Percentiles rank a stretch among this genome's conserved stretches.
These are phyloP conservation scores for Rhodotorula graminis DNA, from an alignment of 768 basidiomycete species.

Conservation along the genomic window DNA sequence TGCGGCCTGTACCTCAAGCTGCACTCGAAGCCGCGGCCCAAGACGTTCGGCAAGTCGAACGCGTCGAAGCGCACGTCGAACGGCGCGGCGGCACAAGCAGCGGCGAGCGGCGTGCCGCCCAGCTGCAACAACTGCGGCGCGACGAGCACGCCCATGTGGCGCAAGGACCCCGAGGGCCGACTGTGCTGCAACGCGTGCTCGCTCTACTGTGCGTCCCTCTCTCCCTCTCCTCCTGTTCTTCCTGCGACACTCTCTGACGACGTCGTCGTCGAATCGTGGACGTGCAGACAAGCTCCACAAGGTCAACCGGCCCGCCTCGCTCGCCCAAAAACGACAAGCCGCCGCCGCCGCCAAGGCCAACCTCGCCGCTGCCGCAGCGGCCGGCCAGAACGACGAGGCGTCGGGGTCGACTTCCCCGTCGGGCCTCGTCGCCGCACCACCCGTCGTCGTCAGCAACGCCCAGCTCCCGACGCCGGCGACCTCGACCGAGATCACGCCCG, in stretches of 20 bases:
- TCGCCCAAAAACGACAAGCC: constrained; percentile 29
- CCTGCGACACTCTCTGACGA: neutral
- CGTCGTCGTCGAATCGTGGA: too few relatives aligned
- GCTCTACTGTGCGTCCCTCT: constrained; percentile 54
- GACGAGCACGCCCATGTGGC: constrained; percentile 73
- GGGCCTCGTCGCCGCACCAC: neutral
- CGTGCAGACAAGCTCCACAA: constrained; percentile 37
- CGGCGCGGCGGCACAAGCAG: constrained; percentile 33
- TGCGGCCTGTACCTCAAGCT: constrained; percentile 96
- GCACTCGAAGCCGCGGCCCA: constrained; percentile 87
- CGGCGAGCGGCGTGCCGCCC: constrained; percentile 29
- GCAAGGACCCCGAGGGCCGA: constrained; percentile 72
- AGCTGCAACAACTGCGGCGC: constrained; percentile 76
- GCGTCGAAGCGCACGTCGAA: constrained; percentile 46
- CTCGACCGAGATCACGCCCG: neutral
- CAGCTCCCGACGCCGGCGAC: neutral
- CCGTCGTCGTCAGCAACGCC: neutral
- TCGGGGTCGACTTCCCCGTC: neutral
- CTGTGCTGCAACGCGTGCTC: constrained; percentile 87
- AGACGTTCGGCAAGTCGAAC: constrained; percentile 92
- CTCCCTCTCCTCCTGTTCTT: too few relatives aligned
- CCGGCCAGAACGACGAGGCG: neutral
- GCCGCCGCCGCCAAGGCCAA: constrained; percentile 26
- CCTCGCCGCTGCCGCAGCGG: neutral
- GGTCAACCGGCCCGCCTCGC: constrained; percentile 27